Conservation (phyloP, 2,329 filamentous ascomycete genomes). For the Sporothrix curviconia region DNA sequence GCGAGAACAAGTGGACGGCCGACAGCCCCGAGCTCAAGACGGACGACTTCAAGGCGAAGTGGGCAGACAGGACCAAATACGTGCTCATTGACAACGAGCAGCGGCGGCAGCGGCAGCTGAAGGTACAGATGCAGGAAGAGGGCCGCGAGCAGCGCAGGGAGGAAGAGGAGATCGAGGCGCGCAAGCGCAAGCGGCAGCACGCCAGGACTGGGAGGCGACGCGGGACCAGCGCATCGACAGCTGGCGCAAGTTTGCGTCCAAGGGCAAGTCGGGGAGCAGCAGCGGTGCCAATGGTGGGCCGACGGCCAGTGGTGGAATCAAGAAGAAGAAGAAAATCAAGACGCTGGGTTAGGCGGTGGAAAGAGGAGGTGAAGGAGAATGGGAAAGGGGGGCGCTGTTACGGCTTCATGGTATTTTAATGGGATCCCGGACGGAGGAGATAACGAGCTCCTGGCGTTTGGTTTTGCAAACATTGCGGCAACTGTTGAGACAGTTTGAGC, state of each 20-base stretch:
- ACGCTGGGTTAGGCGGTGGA: constrained; percentile 52
- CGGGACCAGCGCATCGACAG: constrained; percentile 85
- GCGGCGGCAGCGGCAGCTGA: constrained; percentile 73
- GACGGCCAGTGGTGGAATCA: constrained; percentile 26
- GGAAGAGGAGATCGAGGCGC: constrained; percentile 74
- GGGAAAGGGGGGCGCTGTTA: no score
- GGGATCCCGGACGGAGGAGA: no score
- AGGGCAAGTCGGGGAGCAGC: constrained; percentile 37
- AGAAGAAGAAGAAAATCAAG: constrained; percentile 65
- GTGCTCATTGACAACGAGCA: constrained; percentile 93
- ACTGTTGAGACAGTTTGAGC: no score
- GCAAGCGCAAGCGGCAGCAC: constrained; percentile 83
- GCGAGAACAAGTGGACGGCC: constrained; percentile 86
- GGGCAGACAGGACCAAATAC: constrained; percentile 82
- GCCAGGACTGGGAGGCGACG: constrained; percentile 90
- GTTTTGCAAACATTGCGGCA: no score
- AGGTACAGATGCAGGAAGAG: constrained; percentile 95
- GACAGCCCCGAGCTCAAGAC: constrained; percentile 84
- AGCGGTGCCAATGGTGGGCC: constrained; percentile 25
- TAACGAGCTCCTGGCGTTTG: no score
- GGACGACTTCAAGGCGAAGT: constrained; percentile 72
- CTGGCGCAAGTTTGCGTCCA: constrained; percentile 81
- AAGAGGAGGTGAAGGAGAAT: no score
- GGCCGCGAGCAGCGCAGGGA: constrained; percentile 78
- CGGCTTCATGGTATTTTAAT: no score